Conservation (phyloP, 352 stramenopile species). For the Phytophthora pseudosyringae region DNA sequence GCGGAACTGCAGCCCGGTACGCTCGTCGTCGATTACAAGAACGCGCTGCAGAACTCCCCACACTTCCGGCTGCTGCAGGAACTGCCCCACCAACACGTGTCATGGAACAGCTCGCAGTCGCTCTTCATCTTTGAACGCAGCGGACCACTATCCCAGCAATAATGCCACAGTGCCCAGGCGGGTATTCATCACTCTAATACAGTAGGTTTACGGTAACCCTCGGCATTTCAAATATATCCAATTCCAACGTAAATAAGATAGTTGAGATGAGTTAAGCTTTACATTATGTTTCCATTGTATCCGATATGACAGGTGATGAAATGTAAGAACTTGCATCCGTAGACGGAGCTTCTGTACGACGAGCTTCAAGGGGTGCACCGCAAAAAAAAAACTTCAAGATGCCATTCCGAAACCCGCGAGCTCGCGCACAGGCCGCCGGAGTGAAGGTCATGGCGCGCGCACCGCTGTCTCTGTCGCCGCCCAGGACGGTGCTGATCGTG, state of each 20-base stretch:
- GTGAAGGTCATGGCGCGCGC: slow-evolving; percentile 24
- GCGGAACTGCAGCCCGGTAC: slow-evolving; percentile 34
- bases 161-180: too few relatives aligned
- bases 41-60: slow-evolving; percentile 28
- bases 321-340: too few relatives aligned
- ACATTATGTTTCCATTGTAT: too few relatives aligned
- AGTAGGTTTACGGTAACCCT: too few relatives aligned
- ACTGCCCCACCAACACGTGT: slow-evolving; percentile 41
- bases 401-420: slow-evolving; percentile 22
- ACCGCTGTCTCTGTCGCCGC: background rate
- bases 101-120: slow-evolving; percentile 47
- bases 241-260: slow-evolving; percentile 13
- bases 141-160: background rate
- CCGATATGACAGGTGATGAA: too few relatives aligned
- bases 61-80: slow-evolving; percentile 36
- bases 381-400: slow-evolving; percentile 9
- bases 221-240: background rate
- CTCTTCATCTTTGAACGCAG: slow-evolving; percentile 45
- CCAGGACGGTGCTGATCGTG: slow-evolving; percentile 77
- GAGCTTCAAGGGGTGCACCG: slow-evolving; percentile 21
- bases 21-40: slow-evolving; percentile 67
- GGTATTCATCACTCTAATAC: too few relatives aligned
- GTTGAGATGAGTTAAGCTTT: too few relatives aligned
- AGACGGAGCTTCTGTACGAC: background rate
- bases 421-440: slow-evolving; percentile 10